Conservation (phyloP, 805 yeast species). For the Clavispora phyllophila region DNA sequence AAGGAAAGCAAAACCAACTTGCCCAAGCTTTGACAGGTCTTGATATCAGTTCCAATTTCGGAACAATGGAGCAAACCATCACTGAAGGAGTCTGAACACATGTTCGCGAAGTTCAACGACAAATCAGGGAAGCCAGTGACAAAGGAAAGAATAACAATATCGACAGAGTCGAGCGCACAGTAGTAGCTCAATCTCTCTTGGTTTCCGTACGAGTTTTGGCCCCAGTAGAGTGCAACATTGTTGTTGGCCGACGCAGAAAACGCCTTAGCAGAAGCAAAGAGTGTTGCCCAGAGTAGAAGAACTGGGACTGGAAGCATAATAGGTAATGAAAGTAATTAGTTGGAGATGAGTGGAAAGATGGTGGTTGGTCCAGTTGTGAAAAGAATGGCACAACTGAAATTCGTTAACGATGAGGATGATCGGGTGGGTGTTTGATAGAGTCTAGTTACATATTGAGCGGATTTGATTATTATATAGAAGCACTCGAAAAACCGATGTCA, state of each 20-base stretch:
- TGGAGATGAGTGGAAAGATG: not conserved
- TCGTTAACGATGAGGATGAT: too few relatives aligned
- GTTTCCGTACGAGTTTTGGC: slow-evolving; percentile 59
- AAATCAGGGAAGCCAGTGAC: slow-evolving; percentile 52
- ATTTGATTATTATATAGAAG: not conserved
- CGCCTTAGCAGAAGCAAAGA: not conserved
- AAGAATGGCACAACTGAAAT: not conserved
- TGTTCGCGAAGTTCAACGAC: slow-evolving; percentile 50
- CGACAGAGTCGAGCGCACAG: slow-evolving; percentile 67
- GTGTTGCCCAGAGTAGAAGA: not conserved
- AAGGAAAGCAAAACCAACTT: slow-evolving; percentile 12
- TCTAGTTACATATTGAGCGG: too few relatives aligned
- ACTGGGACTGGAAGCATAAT: not conserved
- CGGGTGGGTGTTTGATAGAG: too few relatives aligned
- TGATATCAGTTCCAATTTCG: slow-evolving; percentile 11
- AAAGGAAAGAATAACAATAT: slow-evolving; percentile 69
- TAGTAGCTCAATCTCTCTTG: slow-evolving; percentile 43
- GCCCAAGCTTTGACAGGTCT: slow-evolving; percentile 9
- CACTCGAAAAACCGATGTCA: not conserved
- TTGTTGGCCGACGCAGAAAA: not conserved
- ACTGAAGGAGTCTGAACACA: slow-evolving; percentile 35
- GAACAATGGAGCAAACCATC: slow-evolving; percentile 32
- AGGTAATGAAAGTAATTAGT: not conserved
- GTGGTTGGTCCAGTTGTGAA: not conserved
- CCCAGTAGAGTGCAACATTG: slow-evolving; percentile 85